phyloP scores from a whole-genome alignment of 352 stramenopile genomes.

The Phytophthora kernoviae region DNA sequence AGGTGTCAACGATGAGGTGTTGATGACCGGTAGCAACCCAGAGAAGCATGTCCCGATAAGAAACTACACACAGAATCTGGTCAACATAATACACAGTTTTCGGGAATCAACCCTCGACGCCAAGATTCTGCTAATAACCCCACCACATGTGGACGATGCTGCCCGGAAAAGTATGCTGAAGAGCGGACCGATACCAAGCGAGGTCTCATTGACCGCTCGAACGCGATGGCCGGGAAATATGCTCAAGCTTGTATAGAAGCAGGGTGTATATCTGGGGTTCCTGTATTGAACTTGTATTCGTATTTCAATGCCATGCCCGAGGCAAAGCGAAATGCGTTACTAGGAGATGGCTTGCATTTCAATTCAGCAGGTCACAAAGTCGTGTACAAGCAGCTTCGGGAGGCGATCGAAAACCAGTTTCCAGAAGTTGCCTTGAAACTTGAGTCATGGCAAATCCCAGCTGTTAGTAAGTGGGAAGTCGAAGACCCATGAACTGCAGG shows the following conservation, averaged over 20 bases:
- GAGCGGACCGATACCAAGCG: slow-evolving; percentile 31
- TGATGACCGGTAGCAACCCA: slow-evolving; percentile 20
- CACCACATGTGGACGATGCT: slow-evolving; percentile 18
- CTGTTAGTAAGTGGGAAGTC: slow-evolving; percentile 4
- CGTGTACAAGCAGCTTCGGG: slow-evolving; percentile 35
- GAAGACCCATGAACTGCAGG: slow-evolving; percentile 16
- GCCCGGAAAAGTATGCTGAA: slow-evolving; percentile 13
- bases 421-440: slow-evolving; percentile 12
- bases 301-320: slow-evolving; percentile 46
- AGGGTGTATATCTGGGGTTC: slow-evolving; percentile 16
- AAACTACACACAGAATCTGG: slow-evolving; percentile 25
- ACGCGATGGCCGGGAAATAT: slow-evolving; percentile 33
- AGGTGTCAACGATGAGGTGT: slow-evolving; percentile 26
- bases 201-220: slow-evolving; percentile 19
- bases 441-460: slow-evolving; percentile 17
- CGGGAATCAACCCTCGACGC: slow-evolving; percentile 17
- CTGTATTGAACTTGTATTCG: slow-evolving; percentile 48
- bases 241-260: slow-evolving; percentile 44
- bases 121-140: slow-evolving; percentile 49
- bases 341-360: slow-evolving; percentile 58
- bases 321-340: slow-evolving; percentile 32
- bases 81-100: slow-evolving; percentile 14
- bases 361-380: slow-evolving; percentile 43
- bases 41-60: slow-evolving; percentile 23
- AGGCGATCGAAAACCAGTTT: slow-evolving; percentile 27